Conservation (phyloP, 768 basidiomycete genomes). For the Serendipita sp. region DNA sequence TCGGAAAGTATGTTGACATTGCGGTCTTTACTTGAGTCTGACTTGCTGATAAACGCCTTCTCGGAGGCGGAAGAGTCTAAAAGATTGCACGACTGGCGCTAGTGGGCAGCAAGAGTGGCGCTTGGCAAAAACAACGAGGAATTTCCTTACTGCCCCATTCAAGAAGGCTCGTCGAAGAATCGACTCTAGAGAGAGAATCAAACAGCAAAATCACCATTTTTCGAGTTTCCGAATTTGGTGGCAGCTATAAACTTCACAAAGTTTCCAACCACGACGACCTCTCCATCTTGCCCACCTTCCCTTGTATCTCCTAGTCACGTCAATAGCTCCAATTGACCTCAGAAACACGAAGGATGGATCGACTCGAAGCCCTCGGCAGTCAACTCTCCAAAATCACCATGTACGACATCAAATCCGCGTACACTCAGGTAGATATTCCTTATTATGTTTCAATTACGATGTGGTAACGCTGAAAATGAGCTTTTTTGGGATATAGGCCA, state of each 20-base stretch:
- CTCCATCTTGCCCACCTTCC: not conserved
- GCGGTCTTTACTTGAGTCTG: not conserved
- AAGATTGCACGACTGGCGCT: too few relatives aligned
- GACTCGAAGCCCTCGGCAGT: constrained; percentile 55
- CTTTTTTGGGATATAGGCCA: constrained; percentile 39
- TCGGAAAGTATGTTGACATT: not conserved
- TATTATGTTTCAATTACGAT: not conserved
- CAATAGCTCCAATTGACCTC: not conserved
- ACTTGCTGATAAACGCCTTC: not conserved
- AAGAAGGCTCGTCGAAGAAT: too few relatives aligned
- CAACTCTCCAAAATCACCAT: constrained; percentile 70
- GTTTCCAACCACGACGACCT: not conserved
- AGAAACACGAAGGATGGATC: constrained; percentile 42
- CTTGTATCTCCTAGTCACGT: not conserved
- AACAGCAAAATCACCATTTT: not conserved
- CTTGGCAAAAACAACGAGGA: too few relatives aligned
- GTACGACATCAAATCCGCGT: constrained; percentile 90
- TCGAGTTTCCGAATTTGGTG: not conserved
- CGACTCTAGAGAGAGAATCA: too few relatives aligned
- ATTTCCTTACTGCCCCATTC: too few relatives aligned
- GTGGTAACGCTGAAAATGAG: not conserved
- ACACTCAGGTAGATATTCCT: constrained; percentile 54
- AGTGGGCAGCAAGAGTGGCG: not conserved
- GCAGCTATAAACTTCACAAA: not conserved
- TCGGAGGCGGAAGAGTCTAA: not conserved